These are phyloP conservation scores for Tolypocladium ovalisporum DNA, from an alignment of 2,329 filamentous ascomycete genomes.

Conservation along the genomic window DNA sequence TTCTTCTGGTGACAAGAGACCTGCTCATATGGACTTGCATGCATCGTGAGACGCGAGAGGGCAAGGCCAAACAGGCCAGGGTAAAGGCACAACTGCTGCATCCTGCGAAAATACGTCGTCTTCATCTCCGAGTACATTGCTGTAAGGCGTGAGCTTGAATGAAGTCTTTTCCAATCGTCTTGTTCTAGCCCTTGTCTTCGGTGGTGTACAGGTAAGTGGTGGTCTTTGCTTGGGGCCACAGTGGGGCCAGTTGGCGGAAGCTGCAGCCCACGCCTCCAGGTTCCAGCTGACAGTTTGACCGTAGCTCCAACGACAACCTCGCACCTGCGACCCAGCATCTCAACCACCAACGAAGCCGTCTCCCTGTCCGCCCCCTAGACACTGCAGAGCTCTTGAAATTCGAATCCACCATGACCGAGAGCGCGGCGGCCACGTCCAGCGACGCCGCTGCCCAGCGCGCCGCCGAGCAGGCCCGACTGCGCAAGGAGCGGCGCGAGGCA, in stretches of 20 bases:
- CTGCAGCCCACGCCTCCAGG: background rate
- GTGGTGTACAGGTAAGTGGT: background rate
- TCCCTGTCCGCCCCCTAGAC: background rate
- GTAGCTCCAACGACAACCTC: background rate
- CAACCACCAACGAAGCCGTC: background rate
- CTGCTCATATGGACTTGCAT: no score
- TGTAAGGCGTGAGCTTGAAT: background rate
- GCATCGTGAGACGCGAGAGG: background rate
- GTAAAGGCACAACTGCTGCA: background rate
- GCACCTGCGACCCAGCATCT: background rate
- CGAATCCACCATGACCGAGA: slow-evolving; percentile 26
- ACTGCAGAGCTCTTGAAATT: background rate
- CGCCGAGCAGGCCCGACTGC: slow-evolving; percentile 57
- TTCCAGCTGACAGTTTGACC: no score
- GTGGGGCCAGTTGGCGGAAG: background rate
- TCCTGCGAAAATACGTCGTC: background rate
- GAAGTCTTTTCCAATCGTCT: no score
- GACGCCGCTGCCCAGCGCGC: slow-evolving; percentile 41
- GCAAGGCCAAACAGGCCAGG: background rate
- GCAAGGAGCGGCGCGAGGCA: slow-evolving; percentile 69
- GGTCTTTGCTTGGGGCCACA: background rate
- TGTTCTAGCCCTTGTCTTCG: no score
- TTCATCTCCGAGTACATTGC: background rate
- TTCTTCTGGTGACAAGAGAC: background rate
- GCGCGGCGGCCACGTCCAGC: slow-evolving; percentile 16